Conservation (phyloP, 2,329 filamentous ascomycete genomes). For the Colletotrichum nymphaeae region DNA sequence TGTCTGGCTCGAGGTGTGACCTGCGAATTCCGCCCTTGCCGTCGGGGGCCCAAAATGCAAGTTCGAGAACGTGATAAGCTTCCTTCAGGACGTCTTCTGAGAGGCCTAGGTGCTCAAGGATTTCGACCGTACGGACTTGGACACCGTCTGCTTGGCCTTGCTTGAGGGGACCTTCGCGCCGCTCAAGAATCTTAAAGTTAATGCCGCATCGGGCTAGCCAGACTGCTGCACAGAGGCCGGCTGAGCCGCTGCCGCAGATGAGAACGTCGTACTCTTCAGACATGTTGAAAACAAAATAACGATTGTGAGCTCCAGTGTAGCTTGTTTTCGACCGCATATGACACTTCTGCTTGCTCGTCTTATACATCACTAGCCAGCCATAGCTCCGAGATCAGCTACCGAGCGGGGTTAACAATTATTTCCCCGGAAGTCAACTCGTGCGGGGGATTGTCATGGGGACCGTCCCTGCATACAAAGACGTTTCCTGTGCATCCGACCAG, state of each 20-base stretch:
- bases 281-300: neutral
- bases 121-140: conserved; percentile 70
- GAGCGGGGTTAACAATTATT: neutral
- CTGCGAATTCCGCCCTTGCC: conserved; percentile 52
- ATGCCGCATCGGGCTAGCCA: conserved; percentile 56
- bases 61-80: conserved; percentile 67
- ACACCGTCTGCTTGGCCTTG: conserved; percentile 72
- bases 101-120: conserved; percentile 70
- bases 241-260: conserved; percentile 40
- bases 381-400: neutral
- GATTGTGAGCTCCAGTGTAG: neutral
- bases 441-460: neutral
- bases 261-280: conserved; percentile 26
- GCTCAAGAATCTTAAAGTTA: conserved; percentile 54
- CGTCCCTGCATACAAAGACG: neutral
- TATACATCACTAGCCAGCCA: neutral
- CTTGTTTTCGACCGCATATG: neutral
- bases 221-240: conserved; percentile 55
- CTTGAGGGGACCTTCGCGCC: conserved; percentile 15
- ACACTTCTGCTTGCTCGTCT: neutral
- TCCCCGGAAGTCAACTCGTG: neutral
- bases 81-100: conserved; percentile 65
- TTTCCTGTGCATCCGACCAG: neutral
- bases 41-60: conserved; percentile 65
- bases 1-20: conserved; percentile 63